phyloP scores from a whole-genome alignment of 2,329 filamentous ascomycete species.

The Cladophialophora bantiana region DNA sequence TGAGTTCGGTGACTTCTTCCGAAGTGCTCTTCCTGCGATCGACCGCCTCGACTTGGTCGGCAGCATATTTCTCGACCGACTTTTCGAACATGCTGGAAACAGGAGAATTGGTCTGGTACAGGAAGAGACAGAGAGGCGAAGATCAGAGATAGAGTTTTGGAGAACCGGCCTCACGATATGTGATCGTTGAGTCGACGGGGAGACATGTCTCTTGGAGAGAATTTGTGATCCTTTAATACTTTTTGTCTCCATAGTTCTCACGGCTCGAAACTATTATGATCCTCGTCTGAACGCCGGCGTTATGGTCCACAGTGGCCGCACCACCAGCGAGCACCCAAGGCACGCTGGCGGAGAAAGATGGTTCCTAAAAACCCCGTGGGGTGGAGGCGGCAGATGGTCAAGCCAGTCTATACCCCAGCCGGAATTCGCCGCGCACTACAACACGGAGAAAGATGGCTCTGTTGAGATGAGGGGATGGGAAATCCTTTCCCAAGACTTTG shows the following conservation, averaged over 20 bases:
- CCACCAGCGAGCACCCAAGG: not conserved
- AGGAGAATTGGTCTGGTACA: not conserved
- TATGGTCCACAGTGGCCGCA: not conserved
- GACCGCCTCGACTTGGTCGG: conserved; percentile 38
- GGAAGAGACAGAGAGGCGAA: not conserved
- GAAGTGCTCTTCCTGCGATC: conserved; percentile 22
- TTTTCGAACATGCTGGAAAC: conserved; percentile 16
- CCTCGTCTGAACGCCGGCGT: not conserved
- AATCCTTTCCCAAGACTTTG: not conserved
- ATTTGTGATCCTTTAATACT: not conserved
- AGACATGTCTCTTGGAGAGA: not conserved
- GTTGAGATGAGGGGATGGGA: not conserved
- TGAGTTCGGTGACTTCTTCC: conserved; percentile 15
- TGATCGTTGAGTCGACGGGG: not conserved
- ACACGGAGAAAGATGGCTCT: conserved; percentile 15
- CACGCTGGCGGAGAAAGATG: not conserved
- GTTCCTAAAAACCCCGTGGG: conserved; percentile 5
- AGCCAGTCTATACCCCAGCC: not conserved
- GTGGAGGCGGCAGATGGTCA: not conserved
- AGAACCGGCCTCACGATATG: not conserved
- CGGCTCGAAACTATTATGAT: not conserved
- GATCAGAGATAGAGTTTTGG: not conserved
- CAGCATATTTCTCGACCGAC: conserved; percentile 40
- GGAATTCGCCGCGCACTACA: not conserved
- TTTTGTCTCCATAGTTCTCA: not conserved